These are phyloP conservation scores for Agaricus subrufescens DNA, from an alignment of 768 basidiomycete species.

Conservation along the genomic window DNA sequence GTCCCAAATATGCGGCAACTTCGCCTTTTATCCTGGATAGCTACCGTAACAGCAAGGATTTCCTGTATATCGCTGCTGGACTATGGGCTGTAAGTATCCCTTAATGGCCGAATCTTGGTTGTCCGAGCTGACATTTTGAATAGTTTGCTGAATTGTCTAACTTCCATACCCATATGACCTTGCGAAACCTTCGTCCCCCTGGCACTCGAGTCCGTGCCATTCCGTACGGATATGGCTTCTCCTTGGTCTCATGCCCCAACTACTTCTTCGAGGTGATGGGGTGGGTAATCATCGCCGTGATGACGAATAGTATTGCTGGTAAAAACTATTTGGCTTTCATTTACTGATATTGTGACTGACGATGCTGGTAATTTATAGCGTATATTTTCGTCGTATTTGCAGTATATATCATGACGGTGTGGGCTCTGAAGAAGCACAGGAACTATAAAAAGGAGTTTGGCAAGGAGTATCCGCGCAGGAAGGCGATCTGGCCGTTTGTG, in stretches of 20 bases:
- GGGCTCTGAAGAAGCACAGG: slow-evolving; percentile 90
- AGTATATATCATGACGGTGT: slow-evolving; percentile 66
- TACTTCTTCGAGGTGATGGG: slow-evolving; percentile 87
- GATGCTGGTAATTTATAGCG: slow-evolving; percentile 30
- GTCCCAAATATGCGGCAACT: slow-evolving; percentile 67
- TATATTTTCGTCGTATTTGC: slow-evolving; percentile 62
- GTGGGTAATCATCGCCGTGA: slow-evolving; percentile 65
- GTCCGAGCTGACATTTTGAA: background rate
- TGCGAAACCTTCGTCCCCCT: slow-evolving; percentile 78
- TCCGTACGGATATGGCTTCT: slow-evolving; percentile 91
- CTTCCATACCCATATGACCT: slow-evolving; percentile 72
- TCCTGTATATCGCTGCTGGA: slow-evolving; percentile 61
- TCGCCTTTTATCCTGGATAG: slow-evolving; percentile 63
- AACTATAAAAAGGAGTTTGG: slow-evolving; percentile 94
- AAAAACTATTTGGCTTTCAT: slow-evolving; percentile 23
- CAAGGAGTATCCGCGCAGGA: slow-evolving; percentile 74
- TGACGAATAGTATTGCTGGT: slow-evolving; percentile 81
- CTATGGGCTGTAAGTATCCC: slow-evolving; percentile 68
- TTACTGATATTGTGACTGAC: background rate
- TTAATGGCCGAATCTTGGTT: too few species aligned
- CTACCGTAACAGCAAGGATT: slow-evolving; percentile 56
- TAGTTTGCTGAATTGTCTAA: slow-evolving; percentile 88
- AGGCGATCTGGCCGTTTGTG: slow-evolving; percentile 77
- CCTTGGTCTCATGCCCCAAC: slow-evolving; percentile 84
- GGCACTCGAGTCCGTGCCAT: slow-evolving; percentile 79